Conservation (phyloP, 352 stramenopile genomes). For the Phytopythium chamaehyphon region DNA sequence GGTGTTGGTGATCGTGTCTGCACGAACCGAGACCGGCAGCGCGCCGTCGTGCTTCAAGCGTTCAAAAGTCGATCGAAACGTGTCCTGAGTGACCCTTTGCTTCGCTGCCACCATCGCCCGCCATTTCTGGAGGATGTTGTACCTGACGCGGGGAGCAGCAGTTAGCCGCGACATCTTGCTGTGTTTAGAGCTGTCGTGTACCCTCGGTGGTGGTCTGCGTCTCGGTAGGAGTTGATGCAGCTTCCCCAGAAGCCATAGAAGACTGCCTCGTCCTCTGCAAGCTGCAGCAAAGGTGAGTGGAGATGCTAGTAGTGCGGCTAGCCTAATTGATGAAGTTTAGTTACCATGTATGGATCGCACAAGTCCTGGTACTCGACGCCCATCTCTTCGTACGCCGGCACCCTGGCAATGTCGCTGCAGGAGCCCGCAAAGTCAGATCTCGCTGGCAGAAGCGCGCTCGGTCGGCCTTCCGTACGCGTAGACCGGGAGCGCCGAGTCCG, state of each 20-base stretch:
- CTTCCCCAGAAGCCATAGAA: conserved; percentile 93
- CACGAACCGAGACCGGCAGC: conserved; percentile 22
- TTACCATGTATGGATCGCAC: conserved; percentile 79
- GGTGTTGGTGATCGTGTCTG: conserved; percentile 34
- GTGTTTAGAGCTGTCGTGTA: conserved; percentile 17
- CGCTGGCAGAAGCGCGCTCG: not conserved
- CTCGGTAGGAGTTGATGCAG: conserved; percentile 85
- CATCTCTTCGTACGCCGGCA: conserved; percentile 73
- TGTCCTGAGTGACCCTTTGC: conserved; percentile 3
- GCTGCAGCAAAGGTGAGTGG: conserved; percentile 13
- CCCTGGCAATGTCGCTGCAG: conserved; percentile 75
- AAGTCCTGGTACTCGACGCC: conserved; percentile 88
- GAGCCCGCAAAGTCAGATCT: not conserved
- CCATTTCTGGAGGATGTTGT: conserved; percentile 65
- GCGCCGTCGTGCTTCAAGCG: conserved; percentile 23
- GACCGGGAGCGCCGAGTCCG: conserved; percentile 84
- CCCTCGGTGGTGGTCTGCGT: conserved; percentile 71
- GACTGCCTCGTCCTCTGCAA: conserved; percentile 68
- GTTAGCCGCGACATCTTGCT: not conserved
- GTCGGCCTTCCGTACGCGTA: conserved; percentile 60
- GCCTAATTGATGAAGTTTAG: no score
- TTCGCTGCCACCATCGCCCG: conserved; percentile 22
- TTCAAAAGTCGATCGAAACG: conserved; percentile 39
- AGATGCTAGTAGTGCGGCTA: not conserved
- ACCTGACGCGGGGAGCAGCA: conserved; percentile 13